Percentiles rank a stretch among this genome's conserved stretches.
phyloP scores from a whole-genome alignment of 2,329 filamentous ascomycete genomes.

The Aureobasidium sp. region DNA sequence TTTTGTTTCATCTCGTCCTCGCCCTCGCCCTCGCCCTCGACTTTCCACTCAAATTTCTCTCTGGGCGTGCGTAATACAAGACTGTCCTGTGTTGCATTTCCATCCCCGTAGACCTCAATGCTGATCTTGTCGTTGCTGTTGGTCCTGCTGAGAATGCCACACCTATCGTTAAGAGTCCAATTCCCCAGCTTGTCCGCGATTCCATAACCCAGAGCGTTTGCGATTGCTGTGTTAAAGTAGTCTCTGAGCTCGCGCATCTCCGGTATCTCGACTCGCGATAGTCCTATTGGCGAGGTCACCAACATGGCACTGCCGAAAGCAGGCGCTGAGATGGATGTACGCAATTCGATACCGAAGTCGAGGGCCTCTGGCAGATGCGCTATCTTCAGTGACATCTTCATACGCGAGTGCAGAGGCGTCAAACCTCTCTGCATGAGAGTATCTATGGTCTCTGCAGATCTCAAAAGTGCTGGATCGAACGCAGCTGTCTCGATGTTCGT shows the following conservation, averaged over 20 bases:
- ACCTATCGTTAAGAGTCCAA: slow-evolving; percentile 22
- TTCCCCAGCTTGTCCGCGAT: background rate
- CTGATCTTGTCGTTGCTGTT: slow-evolving; percentile 6
- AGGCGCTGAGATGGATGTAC: slow-evolving; percentile 10
- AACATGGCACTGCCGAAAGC: slow-evolving; percentile 10
- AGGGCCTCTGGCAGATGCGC: background rate
- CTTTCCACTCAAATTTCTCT: slow-evolving; percentile 1
- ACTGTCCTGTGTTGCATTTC: background rate
- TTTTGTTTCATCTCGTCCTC: slow-evolving; percentile 8
- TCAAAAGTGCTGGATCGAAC: slow-evolving; percentile 13
- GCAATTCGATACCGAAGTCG: slow-evolving; percentile 8
- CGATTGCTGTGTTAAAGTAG: background rate
- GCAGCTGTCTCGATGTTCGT: slow-evolving; percentile 8
- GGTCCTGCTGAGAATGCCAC: slow-evolving; percentile 15
- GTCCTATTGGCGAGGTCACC: slow-evolving; percentile 5
- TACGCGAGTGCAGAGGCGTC: slow-evolving; percentile 7
- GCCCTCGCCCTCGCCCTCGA: background rate
- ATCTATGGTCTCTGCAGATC: slow-evolving; percentile 16
- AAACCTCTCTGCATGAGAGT: slow-evolving; percentile 17
- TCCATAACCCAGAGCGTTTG: background rate
- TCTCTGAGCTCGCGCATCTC: slow-evolving; percentile 11
- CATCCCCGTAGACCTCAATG: background rate
- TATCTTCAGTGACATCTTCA: background rate
- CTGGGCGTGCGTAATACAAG: background rate
- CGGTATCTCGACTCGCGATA: slow-evolving; percentile 2